Base-by-base conservation (phyloP, 2,329 filamentous ascomycete genomes). In the Penicillium sp. region DNA sequence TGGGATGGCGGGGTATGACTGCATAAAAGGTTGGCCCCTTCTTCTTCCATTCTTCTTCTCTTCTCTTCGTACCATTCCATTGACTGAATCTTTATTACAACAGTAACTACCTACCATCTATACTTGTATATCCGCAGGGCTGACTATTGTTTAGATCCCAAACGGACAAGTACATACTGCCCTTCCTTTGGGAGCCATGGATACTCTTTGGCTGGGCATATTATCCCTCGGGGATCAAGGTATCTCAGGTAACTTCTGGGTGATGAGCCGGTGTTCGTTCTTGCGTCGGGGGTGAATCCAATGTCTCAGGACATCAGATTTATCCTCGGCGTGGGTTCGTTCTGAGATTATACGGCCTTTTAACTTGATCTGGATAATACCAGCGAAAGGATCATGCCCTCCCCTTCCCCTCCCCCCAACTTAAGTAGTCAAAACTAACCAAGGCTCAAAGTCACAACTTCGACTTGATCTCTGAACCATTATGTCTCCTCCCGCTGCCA, bases 281-380 rank as follows among this genome's bases (percentile, higher is more conserved):
- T 61, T 56, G 66, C 40, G 42, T 67, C 56, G 63, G 56, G 56
- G 54, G 37, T 63, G 69, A 63, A 65, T 64, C 62, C 51, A 63
- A 64, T 61, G n/a, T 52, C 35, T 35, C 24, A 9, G 22, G 35
- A 20, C 14, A 42, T 49, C 8, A 14, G 47, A 10, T 48, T 38
- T 37, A 45, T 24, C 47, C 51, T 56, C 47, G 56, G 49, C 47
- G 51, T 61, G 64, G 66, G 68, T 68, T 75, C 71, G 74, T 75
- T 76, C 76, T 78, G 76, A 93, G 89, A 94, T 86, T 86, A 94
- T 89, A 94, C 90, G 89, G 90, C 88, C 81, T 55, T 55, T 81
- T 79, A 91, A 93, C 89, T 93, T 93, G 90, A 93, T 92, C 89
- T 90, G 89, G 90, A 92, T 93, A 93, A 94, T 94, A 90, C 90